Percentiles rank a stretch among this genome's conserved stretches.
phyloP scores from a whole-genome alignment of 2,329 filamentous ascomycete genomes.

The Chaetomium strumarium region DNA sequence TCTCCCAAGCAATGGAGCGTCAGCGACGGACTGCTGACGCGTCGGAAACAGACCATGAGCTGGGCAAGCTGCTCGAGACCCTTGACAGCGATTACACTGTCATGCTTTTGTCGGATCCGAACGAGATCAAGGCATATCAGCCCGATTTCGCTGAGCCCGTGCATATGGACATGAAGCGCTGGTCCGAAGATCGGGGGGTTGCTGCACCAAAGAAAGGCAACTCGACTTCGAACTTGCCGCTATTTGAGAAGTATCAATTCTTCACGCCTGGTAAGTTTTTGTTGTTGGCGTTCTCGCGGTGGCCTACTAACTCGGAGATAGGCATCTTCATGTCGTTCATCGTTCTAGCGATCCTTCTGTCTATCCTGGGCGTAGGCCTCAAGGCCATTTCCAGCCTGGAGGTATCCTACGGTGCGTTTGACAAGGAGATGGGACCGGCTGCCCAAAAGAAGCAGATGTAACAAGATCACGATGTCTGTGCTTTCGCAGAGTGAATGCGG shows the following conservation, averaged over 20 bases:
- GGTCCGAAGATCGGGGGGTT: slow-evolving; percentile 28
- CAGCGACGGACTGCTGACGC: slow-evolving; percentile 13
- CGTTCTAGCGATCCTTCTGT: slow-evolving; percentile 62
- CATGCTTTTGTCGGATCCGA: slow-evolving; percentile 64
- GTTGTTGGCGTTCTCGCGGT: not conserved
- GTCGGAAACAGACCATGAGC: slow-evolving; percentile 40
- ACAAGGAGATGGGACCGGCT: slow-evolving; percentile 88
- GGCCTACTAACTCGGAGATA: slow-evolving; percentile 31
- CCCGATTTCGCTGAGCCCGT: slow-evolving; percentile 56
- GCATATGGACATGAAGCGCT: slow-evolving; percentile 70
- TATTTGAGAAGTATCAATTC: slow-evolving; percentile 94
- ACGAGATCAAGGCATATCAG: slow-evolving; percentile 53
- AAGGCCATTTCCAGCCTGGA: slow-evolving; percentile 72
- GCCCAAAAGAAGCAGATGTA: slow-evolving; percentile 67
- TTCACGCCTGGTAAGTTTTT: slow-evolving; percentile 69
- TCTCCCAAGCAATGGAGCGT: not conserved
- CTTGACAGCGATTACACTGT: slow-evolving; percentile 59
- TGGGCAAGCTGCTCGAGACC: slow-evolving; percentile 44
- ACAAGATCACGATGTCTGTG: slow-evolving; percentile 1
- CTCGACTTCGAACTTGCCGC: slow-evolving; percentile 38
- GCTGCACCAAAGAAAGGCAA: slow-evolving; percentile 35
- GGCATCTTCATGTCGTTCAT: slow-evolving; percentile 86
- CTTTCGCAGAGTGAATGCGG: slow-evolving; percentile 4
- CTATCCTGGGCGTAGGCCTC: slow-evolving; percentile 74
- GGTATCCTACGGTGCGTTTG: slow-evolving; percentile 90